phyloP scores from a whole-genome alignment of 2,329 filamentous ascomycete genomes.

The Mariannaea elegans region DNA sequence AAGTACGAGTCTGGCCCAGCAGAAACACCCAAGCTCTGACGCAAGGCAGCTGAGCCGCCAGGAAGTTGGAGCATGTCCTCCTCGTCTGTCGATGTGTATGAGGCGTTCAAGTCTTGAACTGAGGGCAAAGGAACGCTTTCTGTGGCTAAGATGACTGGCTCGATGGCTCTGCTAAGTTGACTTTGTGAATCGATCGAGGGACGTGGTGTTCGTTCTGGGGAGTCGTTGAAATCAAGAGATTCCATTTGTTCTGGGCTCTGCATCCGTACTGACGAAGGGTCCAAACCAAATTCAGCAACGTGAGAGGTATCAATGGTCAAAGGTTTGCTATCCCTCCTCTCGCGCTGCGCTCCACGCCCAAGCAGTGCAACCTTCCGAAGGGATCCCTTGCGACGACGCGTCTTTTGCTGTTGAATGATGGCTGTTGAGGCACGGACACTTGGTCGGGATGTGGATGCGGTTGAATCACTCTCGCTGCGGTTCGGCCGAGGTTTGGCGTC shows the following conservation, averaged over 20 bases:
- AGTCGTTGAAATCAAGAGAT: constrained; percentile 57
- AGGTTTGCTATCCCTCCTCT: constrained; percentile 62
- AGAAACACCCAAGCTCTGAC: constrained; percentile 55
- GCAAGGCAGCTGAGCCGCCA: constrained; percentile 53
- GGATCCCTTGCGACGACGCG: constrained; percentile 80
- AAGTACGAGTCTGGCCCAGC: constrained; percentile 74
- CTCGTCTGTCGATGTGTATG: constrained; percentile 76
- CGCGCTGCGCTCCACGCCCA: constrained; percentile 74
- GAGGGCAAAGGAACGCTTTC: constrained; percentile 13
- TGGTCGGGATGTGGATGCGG: constrained; percentile 45
- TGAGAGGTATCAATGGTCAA: constrained; percentile 54
- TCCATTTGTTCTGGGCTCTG: constrained; percentile 41
- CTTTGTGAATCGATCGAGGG: constrained; percentile 57
- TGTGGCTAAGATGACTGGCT: constrained; percentile 25
- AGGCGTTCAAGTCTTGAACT: constrained; percentile 33
- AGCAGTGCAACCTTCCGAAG: constrained; percentile 87
- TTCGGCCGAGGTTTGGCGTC: constrained; percentile 42
- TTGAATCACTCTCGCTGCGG: constrained; percentile 47
- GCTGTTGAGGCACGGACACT: constrained; percentile 41
- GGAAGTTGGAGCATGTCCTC: constrained; percentile 78
- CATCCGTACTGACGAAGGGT: constrained; percentile 29
- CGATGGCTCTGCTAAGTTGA: constrained; percentile 39
- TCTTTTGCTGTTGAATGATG: constrained; percentile 56
- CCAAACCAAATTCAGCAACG: constrained; percentile 32
- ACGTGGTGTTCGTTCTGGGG: constrained; percentile 53